Percentiles rank a stretch among this genome's conserved stretches.
Evolutionary conservation across 768 basidiomycete species (phyloP).

Genomic region (Trametes elegans): DNA sequence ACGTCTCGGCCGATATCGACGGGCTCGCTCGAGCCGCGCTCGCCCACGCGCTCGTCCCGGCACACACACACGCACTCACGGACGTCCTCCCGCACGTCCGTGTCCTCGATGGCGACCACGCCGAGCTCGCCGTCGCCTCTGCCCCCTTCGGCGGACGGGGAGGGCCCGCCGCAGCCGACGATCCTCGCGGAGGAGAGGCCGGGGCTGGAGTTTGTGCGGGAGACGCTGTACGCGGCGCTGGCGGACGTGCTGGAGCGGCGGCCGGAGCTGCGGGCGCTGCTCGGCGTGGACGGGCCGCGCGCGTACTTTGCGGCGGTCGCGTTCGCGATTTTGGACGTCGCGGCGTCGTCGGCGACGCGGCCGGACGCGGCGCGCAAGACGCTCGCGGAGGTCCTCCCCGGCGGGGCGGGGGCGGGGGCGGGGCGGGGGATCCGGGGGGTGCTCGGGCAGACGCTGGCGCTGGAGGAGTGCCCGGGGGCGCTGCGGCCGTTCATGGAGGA

Average conservation of each 20-base stretch:
- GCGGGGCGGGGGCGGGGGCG: conserved; percentile 32
- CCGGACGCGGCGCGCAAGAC: conserved; percentile 35
- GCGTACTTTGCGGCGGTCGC: conserved; percentile 81
- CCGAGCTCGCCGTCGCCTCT: conserved; percentile 27
- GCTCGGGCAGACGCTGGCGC: conserved; percentile 52
- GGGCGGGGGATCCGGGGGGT: conserved; percentile 42
- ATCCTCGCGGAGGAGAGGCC: conserved; percentile 42
- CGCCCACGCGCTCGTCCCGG: conserved; percentile 14
- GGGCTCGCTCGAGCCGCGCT: conserved; percentile 11
- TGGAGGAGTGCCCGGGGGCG: conserved; percentile 58
- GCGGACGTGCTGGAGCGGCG: conserved; percentile 63
- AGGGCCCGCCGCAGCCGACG: conserved; percentile 27
- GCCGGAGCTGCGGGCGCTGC: conserved; percentile 51
- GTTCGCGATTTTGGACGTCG: conserved; percentile 68
- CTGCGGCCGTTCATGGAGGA: conserved; percentile 62
- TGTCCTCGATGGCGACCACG: conserved; percentile 26
- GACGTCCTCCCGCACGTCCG: conserved; percentile 21
- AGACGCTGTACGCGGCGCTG: conserved; percentile 82
- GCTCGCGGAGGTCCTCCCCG: conserved; percentile 14
- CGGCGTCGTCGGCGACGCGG: conserved; percentile 46
- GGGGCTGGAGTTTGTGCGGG: conserved; percentile 77
- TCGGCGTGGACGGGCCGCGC: conserved; percentile 61
- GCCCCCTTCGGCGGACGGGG: conserved; percentile 17
- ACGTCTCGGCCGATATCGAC: conserved; percentile 27
- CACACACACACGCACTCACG: background rate